Evolutionary conservation across 1,139 yeast genomes (phyloP).

Genomic region (Candida buenavistaensis): DNA sequence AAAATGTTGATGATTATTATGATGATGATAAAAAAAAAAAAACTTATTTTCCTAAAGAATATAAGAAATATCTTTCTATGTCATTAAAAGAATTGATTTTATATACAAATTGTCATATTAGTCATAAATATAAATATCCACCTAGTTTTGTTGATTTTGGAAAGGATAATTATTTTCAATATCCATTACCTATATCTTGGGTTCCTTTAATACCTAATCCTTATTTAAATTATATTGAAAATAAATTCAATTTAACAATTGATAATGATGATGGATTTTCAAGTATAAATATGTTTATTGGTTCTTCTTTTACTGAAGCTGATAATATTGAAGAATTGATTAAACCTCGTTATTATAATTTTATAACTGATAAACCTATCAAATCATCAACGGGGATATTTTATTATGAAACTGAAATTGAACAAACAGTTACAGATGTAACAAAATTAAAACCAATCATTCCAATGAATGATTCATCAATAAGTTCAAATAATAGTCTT

Average conservation of each 20-base stretch:
- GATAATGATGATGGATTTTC: conserved; percentile 31
- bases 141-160: conserved; percentile 30
- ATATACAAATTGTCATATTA: conserved; percentile 21
- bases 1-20: conserved; percentile 6
- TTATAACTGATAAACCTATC: conserved; percentile 36
- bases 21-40: too few relatives aligned
- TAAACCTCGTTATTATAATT: conserved; percentile 28
- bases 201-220: conserved; percentile 32
- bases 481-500: conserved; percentile 35
- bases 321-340: conserved; percentile 8
- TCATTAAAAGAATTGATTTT: conserved; percentile 28
- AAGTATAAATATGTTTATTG: conserved; percentile 23
- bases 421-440: conserved; percentile 30
- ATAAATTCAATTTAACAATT: conserved; percentile 24
- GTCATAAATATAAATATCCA: conserved; percentile 22
- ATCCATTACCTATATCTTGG: conserved; percentile 44
- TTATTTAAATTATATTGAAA: conserved; percentile 22
- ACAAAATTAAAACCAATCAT: conserved; percentile 35
- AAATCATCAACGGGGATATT: conserved; percentile 33
- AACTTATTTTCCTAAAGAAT: conserved; percentile 21
- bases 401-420: conserved; percentile 40
- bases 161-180: conserved; percentile 25
- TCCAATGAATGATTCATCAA: conserved; percentile 33
- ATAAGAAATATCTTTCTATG: conserved; percentile 23
- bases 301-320: conserved; percentile 1